Evolutionary conservation across 2,329 filamentous ascomycete genomes (phyloP), one percentile per base, ranked within the genome.

Genomic region (Penicillium glabrum): DNA sequence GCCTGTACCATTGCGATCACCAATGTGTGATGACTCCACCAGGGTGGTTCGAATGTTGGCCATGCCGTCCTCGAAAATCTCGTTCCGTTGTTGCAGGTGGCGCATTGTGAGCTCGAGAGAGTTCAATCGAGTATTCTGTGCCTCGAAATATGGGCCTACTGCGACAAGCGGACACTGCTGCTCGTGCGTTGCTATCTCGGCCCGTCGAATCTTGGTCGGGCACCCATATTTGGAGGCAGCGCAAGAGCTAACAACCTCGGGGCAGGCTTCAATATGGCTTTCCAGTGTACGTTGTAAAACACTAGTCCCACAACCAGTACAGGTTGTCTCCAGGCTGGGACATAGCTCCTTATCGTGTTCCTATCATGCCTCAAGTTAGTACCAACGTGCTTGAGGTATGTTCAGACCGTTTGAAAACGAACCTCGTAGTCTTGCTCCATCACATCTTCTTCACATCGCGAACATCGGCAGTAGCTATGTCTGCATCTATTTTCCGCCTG

Each of bases 391-490:
- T 24, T 29, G 5, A 49, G 41, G 8, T 7, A 5, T 11, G 4
- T 37, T 31, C 24, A 51, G 26, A 41, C 31, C 44, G 6, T 26
- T 23, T 23, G 54, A 35, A 48, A 47, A 64, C 70, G 8, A 50
- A 81, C 79, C 69, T 84, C 79, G 29, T 84, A 76, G 54, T 85
- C 78, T 56, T 78, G 78, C 66, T 83, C 80, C 71, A 83, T 80
- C 63, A 86, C 73, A 33, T 77, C 75, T 49, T 79, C 75, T 29
- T 78, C 76, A 60, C 84, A 87, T 53, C 79, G 73, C 14, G 81
- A 72, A 62, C 84, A 87, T 60, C 71, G 77, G 45, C 81, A 76
- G 9, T 77, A 74, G 54, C 74, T 77, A 68, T 87, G 84, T 62
- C 84, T 72, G 66, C 84, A 87, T 24, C 77, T 69, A 5, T 60